These are phyloP conservation scores for Thielaviopsis cerberus DNA, from an alignment of 2,329 filamentous ascomycete genomes.

Conservation along the genomic window DNA sequence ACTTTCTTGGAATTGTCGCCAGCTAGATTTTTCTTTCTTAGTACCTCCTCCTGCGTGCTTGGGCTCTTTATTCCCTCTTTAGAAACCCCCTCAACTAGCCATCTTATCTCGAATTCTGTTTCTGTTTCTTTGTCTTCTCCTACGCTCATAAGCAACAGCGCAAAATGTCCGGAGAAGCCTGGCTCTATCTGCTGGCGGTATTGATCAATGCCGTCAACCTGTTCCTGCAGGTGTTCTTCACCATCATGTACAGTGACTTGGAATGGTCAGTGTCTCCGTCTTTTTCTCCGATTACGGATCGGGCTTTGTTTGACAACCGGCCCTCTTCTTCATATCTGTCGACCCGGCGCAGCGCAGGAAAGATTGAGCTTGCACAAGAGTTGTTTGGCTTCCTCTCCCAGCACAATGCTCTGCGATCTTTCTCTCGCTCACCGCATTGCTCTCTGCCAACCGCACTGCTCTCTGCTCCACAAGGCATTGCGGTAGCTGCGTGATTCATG, in stretches of 20 bases:
- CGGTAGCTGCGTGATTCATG: background rate
- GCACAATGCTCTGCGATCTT: background rate
- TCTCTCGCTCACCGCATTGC: background rate
- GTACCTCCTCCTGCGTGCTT: background rate
- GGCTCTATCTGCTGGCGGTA: conserved; percentile 94
- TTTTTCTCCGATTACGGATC: background rate
- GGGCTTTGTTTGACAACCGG: background rate
- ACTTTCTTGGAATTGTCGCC: background rate
- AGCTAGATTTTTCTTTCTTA: conserved; percentile 3
- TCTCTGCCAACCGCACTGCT: background rate
- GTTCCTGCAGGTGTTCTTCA: conserved; percentile 99
- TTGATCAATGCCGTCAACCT: conserved; percentile 99
- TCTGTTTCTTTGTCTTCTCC: background rate
- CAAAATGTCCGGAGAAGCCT: conserved; percentile 85
- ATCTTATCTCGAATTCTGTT: background rate
- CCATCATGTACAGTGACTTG: conserved; percentile 99
- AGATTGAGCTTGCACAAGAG: background rate
- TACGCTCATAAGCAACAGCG: background rate
- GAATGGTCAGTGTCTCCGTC: conserved; percentile 63
- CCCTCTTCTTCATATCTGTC: background rate
- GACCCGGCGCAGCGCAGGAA: background rate
- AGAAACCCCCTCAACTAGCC: background rate
- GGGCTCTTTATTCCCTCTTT: background rate
- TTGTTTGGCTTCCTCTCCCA: background rate
- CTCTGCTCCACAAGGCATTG: background rate